Evolutionary conservation across 1,284 basidiomycete genomes (phyloP).

Genomic region (Mycena sp.): DNA sequence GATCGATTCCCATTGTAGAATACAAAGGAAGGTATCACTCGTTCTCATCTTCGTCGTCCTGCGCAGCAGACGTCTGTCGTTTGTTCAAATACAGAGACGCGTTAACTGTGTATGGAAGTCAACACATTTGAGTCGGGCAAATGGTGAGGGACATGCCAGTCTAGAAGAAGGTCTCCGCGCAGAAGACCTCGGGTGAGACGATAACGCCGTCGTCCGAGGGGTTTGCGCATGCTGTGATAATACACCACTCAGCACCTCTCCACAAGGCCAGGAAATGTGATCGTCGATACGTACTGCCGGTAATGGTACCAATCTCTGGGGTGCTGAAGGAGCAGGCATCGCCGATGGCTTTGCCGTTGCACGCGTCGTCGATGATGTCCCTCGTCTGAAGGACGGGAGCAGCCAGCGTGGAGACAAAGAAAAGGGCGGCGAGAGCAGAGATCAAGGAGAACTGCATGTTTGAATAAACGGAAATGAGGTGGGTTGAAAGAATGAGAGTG

Average conservation of each 20-base stretch:
- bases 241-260: slow-evolving; percentile 5
- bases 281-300: slow-evolving; percentile 11
- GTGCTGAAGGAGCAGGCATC: slow-evolving; percentile 12
- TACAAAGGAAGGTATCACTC: slow-evolving; percentile 5
- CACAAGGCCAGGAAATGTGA: slow-evolving; percentile 2
- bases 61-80: slow-evolving; percentile 3
- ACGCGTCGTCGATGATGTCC: slow-evolving; percentile 10
- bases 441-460: slow-evolving; percentile 9
- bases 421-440: slow-evolving; percentile 1
- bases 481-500: slow-evolving; percentile 10
- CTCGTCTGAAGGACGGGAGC: slow-evolving; percentile 6
- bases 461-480: slow-evolving; percentile 7
- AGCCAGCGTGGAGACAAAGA: slow-evolving; percentile 9
- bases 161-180: slow-evolving; percentile 8
- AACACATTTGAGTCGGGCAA: slow-evolving; percentile 2
- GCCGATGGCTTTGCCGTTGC: slow-evolving; percentile 9
- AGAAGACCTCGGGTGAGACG: slow-evolving; percentile 7
- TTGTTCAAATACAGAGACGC: slow-evolving; percentile 4
- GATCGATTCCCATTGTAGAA: slow-evolving; percentile 1
- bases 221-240: slow-evolving; percentile 7
- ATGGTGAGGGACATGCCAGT: slow-evolving; percentile 6
- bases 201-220: slow-evolving; percentile 8
- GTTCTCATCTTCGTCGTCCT: slow-evolving; percentile 5
- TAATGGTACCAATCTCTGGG: slow-evolving; percentile 8
- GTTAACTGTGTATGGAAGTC: slow-evolving; percentile 7